Base-by-base conservation (phyloP, 2,329 filamentous ascomycete genomes). In the Stemphylium beticola region DNA sequence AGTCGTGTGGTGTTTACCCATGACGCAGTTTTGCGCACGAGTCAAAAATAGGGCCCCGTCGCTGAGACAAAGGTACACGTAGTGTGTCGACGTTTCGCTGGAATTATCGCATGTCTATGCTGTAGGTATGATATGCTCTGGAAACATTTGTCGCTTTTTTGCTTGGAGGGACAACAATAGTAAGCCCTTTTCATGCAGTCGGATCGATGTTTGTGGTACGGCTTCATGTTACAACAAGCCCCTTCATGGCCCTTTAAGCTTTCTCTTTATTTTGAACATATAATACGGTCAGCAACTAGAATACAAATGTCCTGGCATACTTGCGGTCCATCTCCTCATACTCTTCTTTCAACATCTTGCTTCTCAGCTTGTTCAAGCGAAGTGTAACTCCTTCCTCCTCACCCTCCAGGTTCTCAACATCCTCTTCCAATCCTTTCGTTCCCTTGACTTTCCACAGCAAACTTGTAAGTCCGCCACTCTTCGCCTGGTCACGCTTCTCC, bases 321-420 rank as follows among this genome's bases (percentile, higher is more conserved):
- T 72, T 73, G 55, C 66, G 67, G 53, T 74, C 72, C 66, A 69
- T 61, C 31, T 74, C 73, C 42, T 63, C 71, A 50, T 69, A 74
- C 59, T 72, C 67, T 40, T 73, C 73, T 41, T 60, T 68, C 29
- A 72, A 41, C 64, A 74, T 71, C 54, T 61, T 70, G 1, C 61
- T 60, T 50, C 73, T 67, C 29, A 74, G 55, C 58, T 74, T 74
- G 47, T 72, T 69, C 53, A 74, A 51, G 36, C 73, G 55, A 53
- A 73, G 61, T 9, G 58, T 60, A 8, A 75, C 71, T 8, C 72
- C 73, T 53, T 72, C 67, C 50, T 73, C 71, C 50, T 75, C 73
- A 12, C 64, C 71, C 42, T 74, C 73, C 4, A 73, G 45, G 18
- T 69, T 60, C 44, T 73, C 66, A 4, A 72, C 69, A 7, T 64